Evolutionary conservation across 768 basidiomycete genomes (phyloP), one percentile per base, ranked within the genome.

Genomic region (Kwoniella sp.): DNA sequence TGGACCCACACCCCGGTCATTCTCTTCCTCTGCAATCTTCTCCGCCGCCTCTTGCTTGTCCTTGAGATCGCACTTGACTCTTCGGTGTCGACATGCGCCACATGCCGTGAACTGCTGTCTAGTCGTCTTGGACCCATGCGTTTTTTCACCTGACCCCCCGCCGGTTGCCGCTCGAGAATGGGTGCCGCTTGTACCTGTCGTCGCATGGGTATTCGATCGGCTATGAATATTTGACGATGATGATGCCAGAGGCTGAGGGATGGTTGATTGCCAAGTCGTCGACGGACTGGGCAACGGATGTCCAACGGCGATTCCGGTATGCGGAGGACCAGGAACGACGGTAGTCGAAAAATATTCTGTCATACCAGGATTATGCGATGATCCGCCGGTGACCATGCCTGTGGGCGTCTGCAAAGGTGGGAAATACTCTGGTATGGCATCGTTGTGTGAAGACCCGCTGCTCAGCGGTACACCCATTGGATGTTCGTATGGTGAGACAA

Each of bases 11-110:
- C 69, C 70, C 8, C 61, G 51, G 31, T 69, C 58, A 17, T 66
- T 69, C 31, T 58, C 62, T 2, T 54, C 58, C 13, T 56, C 56
- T 12, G 81, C 81, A 51, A 82, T 79, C 22, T 83, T 83, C 9
- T 84, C 77, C n/a, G 83, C 78, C 52, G 85, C 81, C 45, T 86
- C 82, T 58, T 86, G 85, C 48, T 89, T 83, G 81, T 94, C 91
- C 79, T 95, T 94, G 61, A 95, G 86, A 83, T 95, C 93, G 77
- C 93, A 96, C 60, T 91, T 90, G 23, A 96, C 93, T 89, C 93
- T 86, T 78, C 93, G 82, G 87, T 91, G 91, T 66, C 92, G 87
- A 81, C 93, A 96, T 30, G 92, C 91, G 63, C 92, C 92, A 78
- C 93, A 95, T 8, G 93, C 93, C n/a, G 90, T 90, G 81, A 91